Evolutionary conservation across 768 basidiomycete genomes (phyloP).

Genomic region (Cubamyces lactineus): DNA sequence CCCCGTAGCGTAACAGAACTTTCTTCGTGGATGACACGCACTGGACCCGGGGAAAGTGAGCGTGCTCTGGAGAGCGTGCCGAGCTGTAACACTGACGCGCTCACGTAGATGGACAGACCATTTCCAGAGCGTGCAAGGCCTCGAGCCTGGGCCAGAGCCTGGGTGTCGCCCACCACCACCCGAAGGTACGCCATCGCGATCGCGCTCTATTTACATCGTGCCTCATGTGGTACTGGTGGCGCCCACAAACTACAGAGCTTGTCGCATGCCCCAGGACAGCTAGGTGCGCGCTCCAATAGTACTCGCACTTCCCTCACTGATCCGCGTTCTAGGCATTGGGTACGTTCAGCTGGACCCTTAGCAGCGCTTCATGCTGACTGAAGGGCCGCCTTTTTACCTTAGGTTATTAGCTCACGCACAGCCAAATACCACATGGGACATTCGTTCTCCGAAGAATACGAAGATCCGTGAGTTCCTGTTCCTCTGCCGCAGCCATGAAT

Average conservation of each 20-base stretch:
- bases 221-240: neutral
- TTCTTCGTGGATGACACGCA: conserved; percentile 71
- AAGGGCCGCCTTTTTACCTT: neutral
- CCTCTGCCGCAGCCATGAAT: neutral
- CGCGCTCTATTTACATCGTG: neutral
- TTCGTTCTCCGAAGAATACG: conserved; percentile 57
- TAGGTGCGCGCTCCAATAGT: conserved; percentile 43
- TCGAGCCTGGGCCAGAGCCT: conserved; percentile 66
- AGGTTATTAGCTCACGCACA: conserved; percentile 68
- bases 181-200: conserved; percentile 48
- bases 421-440: conserved; percentile 67
- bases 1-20: conserved; percentile 57
- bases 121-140: conserved; percentile 55
- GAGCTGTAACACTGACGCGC: neutral
- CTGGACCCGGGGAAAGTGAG: conserved; percentile 76
- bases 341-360: conserved; percentile 31
- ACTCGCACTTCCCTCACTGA: conserved; percentile 17
- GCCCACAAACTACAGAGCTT: conserved; percentile 58
- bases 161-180: conserved; percentile 65
- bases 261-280: conserved; percentile 74
- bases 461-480: conserved; percentile 56
- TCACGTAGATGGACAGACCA: conserved; percentile 63
- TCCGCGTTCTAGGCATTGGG: conserved; percentile 59
- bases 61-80: neutral
- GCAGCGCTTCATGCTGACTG: neutral